phyloP scores from a whole-genome alignment of 495 filamentous ascomycete genomes.

The Penicillium pancosmium region DNA sequence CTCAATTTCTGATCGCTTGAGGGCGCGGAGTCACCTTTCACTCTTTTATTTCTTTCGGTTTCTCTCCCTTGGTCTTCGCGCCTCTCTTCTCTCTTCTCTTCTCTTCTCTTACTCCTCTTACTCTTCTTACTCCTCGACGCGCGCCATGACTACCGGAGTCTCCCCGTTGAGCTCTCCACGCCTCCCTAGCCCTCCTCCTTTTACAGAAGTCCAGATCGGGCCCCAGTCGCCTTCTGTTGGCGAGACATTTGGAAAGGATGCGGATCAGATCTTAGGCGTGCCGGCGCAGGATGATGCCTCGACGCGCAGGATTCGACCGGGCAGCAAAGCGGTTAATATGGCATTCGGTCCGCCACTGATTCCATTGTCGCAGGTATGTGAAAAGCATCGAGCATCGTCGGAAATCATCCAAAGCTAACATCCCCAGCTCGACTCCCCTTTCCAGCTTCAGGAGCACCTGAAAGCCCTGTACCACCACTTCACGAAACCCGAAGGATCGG shows the following conservation, averaged over 20 bases:
- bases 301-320: conserved; percentile 84
- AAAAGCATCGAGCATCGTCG: conserved; percentile 1
- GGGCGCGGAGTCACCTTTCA: conserved; percentile 26
- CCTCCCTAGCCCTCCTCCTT: conserved; percentile 84
- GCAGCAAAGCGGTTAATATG: conserved; percentile 89
- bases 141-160: conserved; percentile 56
- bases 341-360: conserved; percentile 86
- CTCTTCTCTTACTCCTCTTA: too few relatives aligned
- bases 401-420: conserved; percentile 23
- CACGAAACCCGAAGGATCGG: conserved; percentile 64
- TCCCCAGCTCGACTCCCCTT: conserved; percentile 83
- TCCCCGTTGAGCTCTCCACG: conserved; percentile 80
- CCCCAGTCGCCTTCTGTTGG: conserved; percentile 76
- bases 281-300: conserved; percentile 64
- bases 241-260: conserved; percentile 47
- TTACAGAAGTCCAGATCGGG: conserved; percentile 87
- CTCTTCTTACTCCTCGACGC: conserved; percentile 6
- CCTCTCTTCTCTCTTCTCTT: conserved; percentile 11
- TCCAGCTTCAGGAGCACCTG: conserved; percentile 97
- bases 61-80: conserved; percentile 26
- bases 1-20: conserved; percentile 17
- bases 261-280: conserved; percentile 39
- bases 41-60: conserved; percentile 23
- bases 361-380: conserved; percentile 74
- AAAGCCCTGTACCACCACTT: conserved; percentile 84